Evolutionary conservation across 108 stramenopile species (phyloP).

Genomic region (Fragilariopsis cylindrus): DNA sequence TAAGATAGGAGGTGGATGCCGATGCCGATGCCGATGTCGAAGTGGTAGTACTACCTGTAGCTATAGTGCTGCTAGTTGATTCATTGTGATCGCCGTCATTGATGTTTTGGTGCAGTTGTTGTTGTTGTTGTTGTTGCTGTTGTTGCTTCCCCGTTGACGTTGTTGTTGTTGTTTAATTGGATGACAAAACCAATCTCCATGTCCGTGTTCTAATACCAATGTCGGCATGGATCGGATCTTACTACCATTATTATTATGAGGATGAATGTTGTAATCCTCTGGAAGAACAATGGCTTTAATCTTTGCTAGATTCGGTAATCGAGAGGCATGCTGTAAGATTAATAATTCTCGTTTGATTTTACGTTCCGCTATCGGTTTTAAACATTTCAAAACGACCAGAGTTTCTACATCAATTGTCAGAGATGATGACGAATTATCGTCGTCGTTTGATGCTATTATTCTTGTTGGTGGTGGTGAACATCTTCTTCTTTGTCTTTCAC

Average conservation of each 20-base stretch:
- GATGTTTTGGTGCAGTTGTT: not conserved
- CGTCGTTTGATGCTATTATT: not conserved
- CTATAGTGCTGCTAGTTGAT: too few species aligned
- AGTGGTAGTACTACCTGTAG: not conserved
- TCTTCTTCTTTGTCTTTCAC: not conserved
- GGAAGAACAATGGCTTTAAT: slow-evolving; percentile 55
- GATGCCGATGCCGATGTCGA: not conserved
- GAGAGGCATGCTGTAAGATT: slow-evolving; percentile 61
- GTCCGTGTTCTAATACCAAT: slow-evolving; percentile 88
- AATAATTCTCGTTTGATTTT: slow-evolving; percentile 83
- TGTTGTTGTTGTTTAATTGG: slow-evolving; percentile 12
- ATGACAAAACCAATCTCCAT: slow-evolving; percentile 85
- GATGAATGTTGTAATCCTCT: slow-evolving; percentile 6
- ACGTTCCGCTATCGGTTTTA: slow-evolving; percentile 84
- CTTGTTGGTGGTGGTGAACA: not conserved
- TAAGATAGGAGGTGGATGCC: slow-evolving; percentile 33
- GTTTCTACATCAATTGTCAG: slow-evolving; percentile 14
- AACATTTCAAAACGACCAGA: slow-evolving; percentile 69
- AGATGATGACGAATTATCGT: not conserved
- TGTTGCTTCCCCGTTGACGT: not conserved
- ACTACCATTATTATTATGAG: slow-evolving; percentile 22
- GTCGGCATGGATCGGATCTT: slow-evolving; percentile 57
- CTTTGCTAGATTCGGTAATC: slow-evolving; percentile 72
- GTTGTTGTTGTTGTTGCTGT: not conserved
- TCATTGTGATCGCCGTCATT: not conserved